These are phyloP conservation scores for Oemleria cerasiformis DNA, from an alignment of 306 rosid species.

Conservation along the genomic window DNA sequence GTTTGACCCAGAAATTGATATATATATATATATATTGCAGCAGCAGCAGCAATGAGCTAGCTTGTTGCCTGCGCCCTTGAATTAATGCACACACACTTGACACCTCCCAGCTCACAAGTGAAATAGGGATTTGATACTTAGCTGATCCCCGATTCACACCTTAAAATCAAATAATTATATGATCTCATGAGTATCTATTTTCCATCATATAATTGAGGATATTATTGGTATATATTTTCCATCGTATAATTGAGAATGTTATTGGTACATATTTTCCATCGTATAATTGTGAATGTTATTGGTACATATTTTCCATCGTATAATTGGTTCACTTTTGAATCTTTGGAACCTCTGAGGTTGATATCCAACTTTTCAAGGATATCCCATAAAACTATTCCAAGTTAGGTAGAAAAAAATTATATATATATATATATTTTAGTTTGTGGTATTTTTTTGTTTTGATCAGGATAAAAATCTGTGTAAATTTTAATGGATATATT, in stretches of 20 bases:
- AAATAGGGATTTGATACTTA: slow-evolving; percentile 1
- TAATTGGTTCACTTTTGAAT: neutral
- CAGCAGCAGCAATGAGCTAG: no score
- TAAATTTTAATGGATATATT: no score
- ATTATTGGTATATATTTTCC: no score
- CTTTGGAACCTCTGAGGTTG: neutral
- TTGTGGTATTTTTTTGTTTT: no score
- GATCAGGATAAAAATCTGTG: no score
- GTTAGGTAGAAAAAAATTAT: no score
- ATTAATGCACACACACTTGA: neutral
- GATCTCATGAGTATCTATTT: no score
- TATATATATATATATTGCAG: no score
- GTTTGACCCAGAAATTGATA: neutral
- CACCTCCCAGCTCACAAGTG: slow-evolving; percentile 4
- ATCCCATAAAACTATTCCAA: no score
- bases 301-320: neutral
- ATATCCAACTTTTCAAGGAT: neutral
- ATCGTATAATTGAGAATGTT: neutral
- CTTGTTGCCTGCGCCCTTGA: neutral
- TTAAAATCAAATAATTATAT: neutral
- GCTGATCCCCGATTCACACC: neutral
- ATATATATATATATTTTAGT: no score
- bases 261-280: no score
- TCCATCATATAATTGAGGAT: neutral
- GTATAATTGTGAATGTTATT: neutral